These are phyloP conservation scores for Orbilia javanica DNA, from an alignment of 2,329 filamentous ascomycete species.

Conservation along the genomic window DNA sequence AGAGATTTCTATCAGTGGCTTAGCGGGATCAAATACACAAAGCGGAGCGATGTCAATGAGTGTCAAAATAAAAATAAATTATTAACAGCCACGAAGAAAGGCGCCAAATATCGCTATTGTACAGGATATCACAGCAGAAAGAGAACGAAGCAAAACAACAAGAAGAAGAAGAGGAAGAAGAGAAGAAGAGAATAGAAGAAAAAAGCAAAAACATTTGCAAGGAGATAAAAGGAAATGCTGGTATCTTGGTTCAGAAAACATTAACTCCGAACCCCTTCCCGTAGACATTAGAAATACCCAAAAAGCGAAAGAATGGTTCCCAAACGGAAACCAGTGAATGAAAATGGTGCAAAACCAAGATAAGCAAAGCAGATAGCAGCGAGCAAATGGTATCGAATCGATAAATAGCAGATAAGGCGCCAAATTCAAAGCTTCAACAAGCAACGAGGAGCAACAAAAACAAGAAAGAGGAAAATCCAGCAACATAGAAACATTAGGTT, in stretches of 20 bases:
- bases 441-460: background rate
- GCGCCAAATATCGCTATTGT: slow-evolving; percentile 58
- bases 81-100: slow-evolving; percentile 31
- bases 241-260: slow-evolving; percentile 58
- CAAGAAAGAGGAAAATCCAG: background rate
- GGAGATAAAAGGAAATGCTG: slow-evolving; percentile 27
- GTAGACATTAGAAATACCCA: slow-evolving; percentile 53
- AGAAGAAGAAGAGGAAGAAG: too few relatives aligned
- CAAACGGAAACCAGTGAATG: slow-evolving; percentile 6
- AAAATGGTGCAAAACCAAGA: slow-evolving; percentile 46
- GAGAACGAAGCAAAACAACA: slow-evolving; percentile 1
- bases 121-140: slow-evolving; percentile 54
- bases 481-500: slow-evolving; percentile 16
- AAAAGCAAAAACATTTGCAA: background rate
- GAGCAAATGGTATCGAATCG: slow-evolving; percentile 42
- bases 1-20: background rate
- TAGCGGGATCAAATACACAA: background rate
- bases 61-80: slow-evolving; percentile 19
- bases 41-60: background rate
- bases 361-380: slow-evolving; percentile 23
- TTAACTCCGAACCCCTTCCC: slow-evolving; percentile 47
- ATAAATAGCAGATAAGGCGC: slow-evolving; percentile 55
- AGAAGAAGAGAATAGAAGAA: background rate
- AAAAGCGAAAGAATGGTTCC: slow-evolving; percentile 27
- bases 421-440: slow-evolving; percentile 24